Evolutionary conservation across 352 stramenopile species (phyloP), one percentile per base, ranked within the genome.

Genomic region (Pythium volutum): DNA sequence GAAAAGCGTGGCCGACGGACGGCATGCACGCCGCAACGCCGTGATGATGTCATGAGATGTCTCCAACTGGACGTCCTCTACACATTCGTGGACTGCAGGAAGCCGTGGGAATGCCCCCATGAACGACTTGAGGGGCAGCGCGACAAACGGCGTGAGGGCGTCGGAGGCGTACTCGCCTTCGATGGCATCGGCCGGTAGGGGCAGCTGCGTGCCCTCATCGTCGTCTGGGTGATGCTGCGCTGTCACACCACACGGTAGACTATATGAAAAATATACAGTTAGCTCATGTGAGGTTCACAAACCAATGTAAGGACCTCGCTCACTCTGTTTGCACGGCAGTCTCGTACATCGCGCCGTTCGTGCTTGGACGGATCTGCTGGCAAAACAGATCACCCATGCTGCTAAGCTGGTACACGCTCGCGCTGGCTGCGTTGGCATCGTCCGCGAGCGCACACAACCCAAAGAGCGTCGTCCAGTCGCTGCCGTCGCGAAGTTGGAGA

Each of bases 361-460:
- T 67, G 31, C 64, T 71, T 18, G 54, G 52, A 42, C 70, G 74
- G 23, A 91, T 73, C 11, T 62, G 64, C 56, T 91, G 82, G 5
- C 73, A 84, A 53, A 79, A 87, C 3, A 92, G 41, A 49, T 92
- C 82, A 3, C 82, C 82, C 23, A 87, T 45, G 55, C 65, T 77
- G 55, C 79, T 92, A n/a, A 92, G 49, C 55, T 89, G 77, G 43
- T 88, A 92, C 72, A 55, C 55, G 11, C 10, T 60, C 58, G 31
- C 62, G 51, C 54, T 68, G 49, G 48, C 70, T 51, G 20, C 58
- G 12, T 48, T 54, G 57, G 14, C 4, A 18, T 56, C 42, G 27
- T 65, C 56, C 1, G 15, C 15, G 12, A 91, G 64, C 2, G 73
- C 73, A 20, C 74, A 81, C 16, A 88, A 47, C 9, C 82, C 82